These are phyloP conservation scores for Tylopilus plumbeoviolaceoides DNA, from an alignment of 768 basidiomycete genomes.

Conservation along the genomic window DNA sequence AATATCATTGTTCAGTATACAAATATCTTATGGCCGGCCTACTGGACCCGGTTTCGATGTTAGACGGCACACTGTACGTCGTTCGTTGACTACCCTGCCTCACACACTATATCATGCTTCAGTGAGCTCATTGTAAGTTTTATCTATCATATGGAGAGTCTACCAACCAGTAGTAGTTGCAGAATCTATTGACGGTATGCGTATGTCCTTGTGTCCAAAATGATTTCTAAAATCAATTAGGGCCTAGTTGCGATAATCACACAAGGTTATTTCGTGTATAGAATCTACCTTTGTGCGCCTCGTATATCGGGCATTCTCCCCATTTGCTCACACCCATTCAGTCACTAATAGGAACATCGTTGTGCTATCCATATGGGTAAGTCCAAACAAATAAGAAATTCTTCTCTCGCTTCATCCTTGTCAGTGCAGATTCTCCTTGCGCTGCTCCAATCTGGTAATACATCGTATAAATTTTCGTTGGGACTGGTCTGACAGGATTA, in stretches of 20 bases:
- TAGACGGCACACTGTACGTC: not conserved
- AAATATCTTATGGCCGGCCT: conserved; percentile 21
- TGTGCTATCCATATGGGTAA: not conserved
- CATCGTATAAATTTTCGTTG: not conserved
- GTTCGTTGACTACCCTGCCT: not conserved
- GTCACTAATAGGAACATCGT: not conserved
- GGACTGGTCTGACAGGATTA: too few species aligned
- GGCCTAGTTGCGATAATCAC: not conserved
- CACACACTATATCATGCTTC: not conserved
- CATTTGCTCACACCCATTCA: not conserved
- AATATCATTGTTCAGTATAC: not conserved
- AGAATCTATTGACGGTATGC: not conserved
- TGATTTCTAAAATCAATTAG: not conserved
- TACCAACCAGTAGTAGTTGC: not conserved
- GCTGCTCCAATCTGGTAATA: not conserved
- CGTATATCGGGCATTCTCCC: not conserved
- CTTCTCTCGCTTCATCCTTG: not conserved
- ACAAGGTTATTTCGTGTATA: not conserved
- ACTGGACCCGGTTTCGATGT: not conserved
- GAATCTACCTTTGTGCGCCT: not conserved
- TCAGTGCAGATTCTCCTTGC: not conserved
- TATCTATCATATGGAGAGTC: not conserved
- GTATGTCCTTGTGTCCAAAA: not conserved
- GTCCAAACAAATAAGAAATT: not conserved
- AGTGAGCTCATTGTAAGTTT: not conserved